Evolutionary conservation across 345 rosid genomes (phyloP).

Genomic region (Linum trigynum): DNA sequence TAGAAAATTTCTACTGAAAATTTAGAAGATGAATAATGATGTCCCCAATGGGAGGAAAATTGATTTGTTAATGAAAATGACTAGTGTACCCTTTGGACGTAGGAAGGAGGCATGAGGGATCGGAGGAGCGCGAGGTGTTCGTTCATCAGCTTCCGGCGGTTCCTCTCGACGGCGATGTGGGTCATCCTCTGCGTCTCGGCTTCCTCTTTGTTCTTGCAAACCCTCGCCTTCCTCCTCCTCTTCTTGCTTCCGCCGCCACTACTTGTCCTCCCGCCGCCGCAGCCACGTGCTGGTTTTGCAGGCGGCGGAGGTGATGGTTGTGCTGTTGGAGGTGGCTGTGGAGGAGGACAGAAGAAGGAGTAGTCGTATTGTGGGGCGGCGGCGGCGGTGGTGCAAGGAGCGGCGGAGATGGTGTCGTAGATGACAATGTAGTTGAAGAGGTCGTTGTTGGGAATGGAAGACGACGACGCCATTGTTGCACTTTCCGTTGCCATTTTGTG

Average conservation of each 20-base stretch:
- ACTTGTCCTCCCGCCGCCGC: slow-evolving; percentile 8
- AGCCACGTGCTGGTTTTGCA: slow-evolving; percentile 6
- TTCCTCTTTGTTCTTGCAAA: slow-evolving; percentile 72
- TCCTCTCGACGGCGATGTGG: slow-evolving; percentile 89
- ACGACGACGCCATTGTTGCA: slow-evolving; percentile 43
- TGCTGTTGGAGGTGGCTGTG: too few relatives aligned
- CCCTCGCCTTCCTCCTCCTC: slow-evolving; percentile 64
- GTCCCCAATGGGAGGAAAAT: not conserved
- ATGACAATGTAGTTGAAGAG: slow-evolving; percentile 43
- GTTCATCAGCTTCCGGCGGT: slow-evolving; percentile 81
- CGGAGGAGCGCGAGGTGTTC: slow-evolving; percentile 66
- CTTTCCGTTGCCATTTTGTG: not conserved
- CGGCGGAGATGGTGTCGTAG: slow-evolving; percentile 55
- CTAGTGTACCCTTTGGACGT: slow-evolving; percentile 57
- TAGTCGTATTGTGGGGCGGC: not conserved
- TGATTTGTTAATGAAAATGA: not conserved
- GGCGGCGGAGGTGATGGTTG: slow-evolving; percentile 10
- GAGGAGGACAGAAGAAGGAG: slow-evolving; percentile 12
- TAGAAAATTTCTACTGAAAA: not conserved
- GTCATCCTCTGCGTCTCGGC: slow-evolving; percentile 85
- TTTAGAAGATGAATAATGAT: not conserved
- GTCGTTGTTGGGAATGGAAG: slow-evolving; percentile 52
- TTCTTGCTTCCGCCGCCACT: slow-evolving; percentile 41
- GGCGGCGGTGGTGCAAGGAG: slow-evolving; percentile 25
- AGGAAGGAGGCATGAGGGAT: slow-evolving; percentile 83